Conservation (phyloP, 1,284 basidiomycete genomes). For the Clitocybe nebularis region DNA sequence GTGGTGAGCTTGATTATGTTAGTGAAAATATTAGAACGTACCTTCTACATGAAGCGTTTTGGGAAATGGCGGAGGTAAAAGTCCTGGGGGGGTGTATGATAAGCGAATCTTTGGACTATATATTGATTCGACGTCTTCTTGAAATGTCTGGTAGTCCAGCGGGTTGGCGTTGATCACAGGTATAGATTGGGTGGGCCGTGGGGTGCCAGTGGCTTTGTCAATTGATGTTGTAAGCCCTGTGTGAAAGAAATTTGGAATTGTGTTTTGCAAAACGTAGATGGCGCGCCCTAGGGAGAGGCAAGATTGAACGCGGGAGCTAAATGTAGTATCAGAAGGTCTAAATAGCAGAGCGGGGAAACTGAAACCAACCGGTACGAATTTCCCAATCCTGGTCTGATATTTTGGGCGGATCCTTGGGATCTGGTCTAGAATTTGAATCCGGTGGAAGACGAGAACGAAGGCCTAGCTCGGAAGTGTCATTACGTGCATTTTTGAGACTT, state of each 20-base stretch:
- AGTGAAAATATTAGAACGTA: conserved; percentile 23
- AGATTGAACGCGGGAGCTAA: conserved; percentile 1
- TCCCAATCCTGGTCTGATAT: conserved; percentile 61
- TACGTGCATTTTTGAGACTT: not conserved
- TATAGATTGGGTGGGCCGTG: conserved; percentile 22
- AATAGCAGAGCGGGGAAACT: not conserved
- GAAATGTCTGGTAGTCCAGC: conserved; percentile 17
- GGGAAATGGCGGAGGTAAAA: conserved; percentile 66
- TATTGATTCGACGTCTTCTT: conserved; percentile 39
- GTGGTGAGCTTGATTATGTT: not conserved
- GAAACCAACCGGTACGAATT: conserved; percentile 55
- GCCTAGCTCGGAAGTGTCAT: conserved; percentile 26
- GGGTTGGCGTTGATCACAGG: conserved; percentile 23
- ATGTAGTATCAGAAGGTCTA: conserved; percentile 28
- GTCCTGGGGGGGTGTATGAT: conserved; percentile 61
- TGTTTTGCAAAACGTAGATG: conserved; percentile 62
- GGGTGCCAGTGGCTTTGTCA: conserved; percentile 38
- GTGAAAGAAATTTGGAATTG: conserved; percentile 70
- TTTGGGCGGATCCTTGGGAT: conserved; percentile 20
- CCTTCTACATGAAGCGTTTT: conserved; percentile 66
- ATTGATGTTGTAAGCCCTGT: conserved; percentile 59
- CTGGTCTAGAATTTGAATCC: conserved; percentile 24
- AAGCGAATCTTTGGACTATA: conserved; percentile 54
- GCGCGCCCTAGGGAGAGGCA: conserved; percentile 65
- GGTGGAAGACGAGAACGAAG: conserved; percentile 28